A percentile compares a stretch with the other conserved stretches of the same genome.
Conservation (phyloP, 805 yeast species). For the Candida ulmi region DNA sequence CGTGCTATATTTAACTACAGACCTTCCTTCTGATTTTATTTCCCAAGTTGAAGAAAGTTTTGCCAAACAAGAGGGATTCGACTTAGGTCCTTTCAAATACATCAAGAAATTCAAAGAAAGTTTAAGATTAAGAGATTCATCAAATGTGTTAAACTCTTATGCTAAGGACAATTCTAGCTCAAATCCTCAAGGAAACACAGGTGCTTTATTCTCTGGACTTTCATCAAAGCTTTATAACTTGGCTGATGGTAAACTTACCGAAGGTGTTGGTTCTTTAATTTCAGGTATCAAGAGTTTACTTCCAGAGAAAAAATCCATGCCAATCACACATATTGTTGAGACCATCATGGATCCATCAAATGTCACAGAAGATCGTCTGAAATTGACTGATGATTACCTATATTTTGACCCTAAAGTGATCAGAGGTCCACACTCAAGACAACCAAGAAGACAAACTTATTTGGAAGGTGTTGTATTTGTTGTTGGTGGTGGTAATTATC, state of each 20-base stretch:
- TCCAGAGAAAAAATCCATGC: slow-evolving; percentile 84
- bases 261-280: slow-evolving; percentile 85
- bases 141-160: slow-evolving; percentile 29
- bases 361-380: slow-evolving; percentile 57
- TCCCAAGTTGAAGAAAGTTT: slow-evolving; percentile 62
- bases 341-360: slow-evolving; percentile 80
- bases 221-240: slow-evolving; percentile 76
- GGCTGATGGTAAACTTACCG: slow-evolving; percentile 76
- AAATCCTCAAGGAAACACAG: slow-evolving; percentile 26
- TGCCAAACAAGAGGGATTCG: slow-evolving; percentile 45
- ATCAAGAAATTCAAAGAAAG: slow-evolving; percentile 78
- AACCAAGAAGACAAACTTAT: slow-evolving; percentile 79
- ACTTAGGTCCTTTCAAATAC: slow-evolving; percentile 62
- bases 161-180: slow-evolving; percentile 22
- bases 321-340: slow-evolving; percentile 86
- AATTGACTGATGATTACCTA: slow-evolving; percentile 81
- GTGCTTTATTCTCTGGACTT: slow-evolving; percentile 65
- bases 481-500: slow-evolving; percentile 94
- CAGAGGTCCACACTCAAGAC: slow-evolving; percentile 84
- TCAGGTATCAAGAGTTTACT: slow-evolving; percentile 81
- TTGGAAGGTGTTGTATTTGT: slow-evolving; percentile 84
- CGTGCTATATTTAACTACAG: slow-evolving; percentile 58
- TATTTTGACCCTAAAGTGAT: slow-evolving; percentile 83
- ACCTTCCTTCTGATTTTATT: slow-evolving; percentile 44
- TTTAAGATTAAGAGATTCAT: slow-evolving; percentile 45